phyloP scores from a whole-genome alignment of 208 protist species.

The Entamoeba histolytica region DNA sequence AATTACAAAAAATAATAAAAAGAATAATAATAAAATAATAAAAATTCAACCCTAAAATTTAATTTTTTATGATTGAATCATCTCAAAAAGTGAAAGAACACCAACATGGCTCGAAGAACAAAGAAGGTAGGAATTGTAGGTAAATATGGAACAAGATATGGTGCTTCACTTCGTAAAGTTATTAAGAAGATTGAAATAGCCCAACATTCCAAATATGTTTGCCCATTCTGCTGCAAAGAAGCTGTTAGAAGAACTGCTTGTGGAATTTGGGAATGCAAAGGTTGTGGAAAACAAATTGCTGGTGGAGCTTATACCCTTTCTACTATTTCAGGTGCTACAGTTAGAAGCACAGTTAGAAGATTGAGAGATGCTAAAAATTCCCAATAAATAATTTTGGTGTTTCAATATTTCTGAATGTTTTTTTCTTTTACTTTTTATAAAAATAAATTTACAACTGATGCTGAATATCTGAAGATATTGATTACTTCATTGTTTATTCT shows the following conservation, averaged over 20 bases:
- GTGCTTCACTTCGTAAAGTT: slow-evolving; percentile 87
- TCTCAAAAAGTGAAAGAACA: too few relatives aligned
- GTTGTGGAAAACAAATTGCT: slow-evolving; percentile 76
- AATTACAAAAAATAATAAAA: too few relatives aligned
- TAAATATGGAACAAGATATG: slow-evolving; percentile 94
- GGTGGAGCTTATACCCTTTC: slow-evolving; percentile 67
- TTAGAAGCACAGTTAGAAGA: slow-evolving; percentile 81
- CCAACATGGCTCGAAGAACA: slow-evolving; percentile 64
- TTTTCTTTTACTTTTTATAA: too few relatives aligned
- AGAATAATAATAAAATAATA: too few relatives aligned
- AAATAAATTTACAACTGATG: too few relatives aligned
- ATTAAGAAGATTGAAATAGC: slow-evolving; percentile 93
- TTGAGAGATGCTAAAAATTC: slow-evolving; percentile 54
- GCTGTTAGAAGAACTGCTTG: slow-evolving; percentile 74
- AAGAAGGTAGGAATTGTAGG: slow-evolving; percentile 95
- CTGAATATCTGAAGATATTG: too few relatives aligned
- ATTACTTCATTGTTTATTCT: too few relatives aligned
- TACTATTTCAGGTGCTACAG: slow-evolving; percentile 60
- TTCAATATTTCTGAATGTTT: too few relatives aligned
- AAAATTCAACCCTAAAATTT: too few relatives aligned
- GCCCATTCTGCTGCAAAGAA: slow-evolving; percentile 87
- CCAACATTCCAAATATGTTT: slow-evolving; percentile 88
- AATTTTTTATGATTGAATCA: too few relatives aligned
- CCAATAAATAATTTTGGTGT: too few relatives aligned
- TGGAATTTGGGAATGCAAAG: slow-evolving; percentile 91